phyloP scores from a whole-genome alignment of 2,329 filamentous ascomycete genomes.

The Fusarium pseudocircinatum region DNA sequence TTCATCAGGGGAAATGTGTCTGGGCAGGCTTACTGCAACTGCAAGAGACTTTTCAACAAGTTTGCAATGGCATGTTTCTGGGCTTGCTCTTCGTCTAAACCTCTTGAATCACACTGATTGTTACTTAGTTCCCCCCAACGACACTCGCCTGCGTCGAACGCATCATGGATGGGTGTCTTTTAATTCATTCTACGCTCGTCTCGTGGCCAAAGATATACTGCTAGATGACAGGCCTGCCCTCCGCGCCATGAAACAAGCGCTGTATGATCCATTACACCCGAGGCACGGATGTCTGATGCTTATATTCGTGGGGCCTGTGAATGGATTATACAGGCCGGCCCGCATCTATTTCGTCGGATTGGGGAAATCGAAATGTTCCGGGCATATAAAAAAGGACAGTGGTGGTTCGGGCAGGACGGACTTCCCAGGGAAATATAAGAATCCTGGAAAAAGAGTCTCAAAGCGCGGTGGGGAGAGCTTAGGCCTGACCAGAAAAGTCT shows the following conservation, averaged over 20 bases:
- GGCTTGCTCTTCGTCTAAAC: not conserved
- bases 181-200: conserved; percentile 48
- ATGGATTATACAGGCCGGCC: conserved; percentile 47
- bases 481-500: conserved; percentile 32
- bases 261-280: conserved; percentile 40
- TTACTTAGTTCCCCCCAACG: conserved; percentile 6
- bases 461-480: conserved; percentile 27
- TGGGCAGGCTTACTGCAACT: not conserved
- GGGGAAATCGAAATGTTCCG: not conserved
- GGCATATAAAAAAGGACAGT: conserved; percentile 27
- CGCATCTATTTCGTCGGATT: conserved; percentile 33
- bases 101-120: not conserved
- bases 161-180: conserved; percentile 42
- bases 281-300: conserved; percentile 28
- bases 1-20: not conserved
- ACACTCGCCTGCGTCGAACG: not conserved
- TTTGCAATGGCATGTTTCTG: not conserved
- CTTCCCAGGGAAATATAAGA: conserved; percentile 43
- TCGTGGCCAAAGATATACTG: conserved; percentile 35
- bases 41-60: not conserved
- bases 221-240: conserved; percentile 44
- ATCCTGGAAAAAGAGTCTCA: conserved; percentile 46
- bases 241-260: conserved; percentile 45
- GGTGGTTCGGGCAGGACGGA: conserved; percentile 29
- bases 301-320: conserved; percentile 39